A percentile compares a stretch with the other conserved stretches of the same genome.
These are phyloP conservation scores for Persicaria tinctoria DNA, from an alignment of 148 eudicot genomes.

Conservation along the genomic window DNA sequence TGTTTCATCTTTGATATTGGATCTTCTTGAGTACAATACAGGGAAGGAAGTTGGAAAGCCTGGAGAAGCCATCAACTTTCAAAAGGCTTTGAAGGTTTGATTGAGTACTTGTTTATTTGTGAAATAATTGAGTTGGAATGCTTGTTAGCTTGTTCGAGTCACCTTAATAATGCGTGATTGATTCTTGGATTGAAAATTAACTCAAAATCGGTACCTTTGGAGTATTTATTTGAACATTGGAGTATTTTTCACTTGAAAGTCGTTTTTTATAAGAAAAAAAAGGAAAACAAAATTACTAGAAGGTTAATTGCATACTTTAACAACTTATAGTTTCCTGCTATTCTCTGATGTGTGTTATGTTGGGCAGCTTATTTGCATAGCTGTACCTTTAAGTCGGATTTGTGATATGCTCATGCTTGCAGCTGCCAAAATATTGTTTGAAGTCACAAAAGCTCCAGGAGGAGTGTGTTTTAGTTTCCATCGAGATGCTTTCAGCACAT, in stretches of 20 bases:
- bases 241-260: background rate
- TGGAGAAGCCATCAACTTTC: conserved; percentile 30
- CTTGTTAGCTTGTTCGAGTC: background rate
- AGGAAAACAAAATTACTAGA: too few species aligned
- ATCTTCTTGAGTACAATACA: conserved; percentile 60
- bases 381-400: background rate
- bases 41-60: conserved; percentile 55
- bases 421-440: conserved; percentile 79
- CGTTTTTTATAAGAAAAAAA: too few species aligned
- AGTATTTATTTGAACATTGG: background rate
- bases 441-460: conserved; percentile 64
- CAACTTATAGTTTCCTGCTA: background rate
- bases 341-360: background rate
- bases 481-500: conserved; percentile 67
- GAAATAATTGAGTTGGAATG: background rate
- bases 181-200: background rate
- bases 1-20: conserved; percentile 55
- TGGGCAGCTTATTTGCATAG: background rate
- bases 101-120: background rate
- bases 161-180: background rate
- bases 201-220: background rate
- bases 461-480: conserved; percentile 51
- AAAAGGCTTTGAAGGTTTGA: conserved; percentile 66
- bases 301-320: background rate
- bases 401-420: conserved; percentile 16